These are phyloP conservation scores for Ogataea ramenticola DNA, from an alignment of 805 yeast genomes.

Conservation along the genomic window DNA sequence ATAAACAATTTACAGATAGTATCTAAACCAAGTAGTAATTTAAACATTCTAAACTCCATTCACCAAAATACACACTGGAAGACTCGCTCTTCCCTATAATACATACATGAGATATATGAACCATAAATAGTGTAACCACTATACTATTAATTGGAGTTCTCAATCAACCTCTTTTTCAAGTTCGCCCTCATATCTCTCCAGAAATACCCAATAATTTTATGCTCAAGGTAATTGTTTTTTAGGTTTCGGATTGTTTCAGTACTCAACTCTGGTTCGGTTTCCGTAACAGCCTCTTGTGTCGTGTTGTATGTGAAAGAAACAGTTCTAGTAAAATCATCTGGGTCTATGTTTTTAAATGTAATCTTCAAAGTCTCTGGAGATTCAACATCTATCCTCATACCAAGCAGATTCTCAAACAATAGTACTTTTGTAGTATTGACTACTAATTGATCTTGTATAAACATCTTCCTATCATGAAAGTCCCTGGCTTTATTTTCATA, in stretches of 20 bases:
- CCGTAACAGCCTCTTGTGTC: conserved; percentile 25
- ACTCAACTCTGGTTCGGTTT: conserved; percentile 28
- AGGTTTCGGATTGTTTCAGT: conserved; percentile 11
- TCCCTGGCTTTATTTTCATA: conserved; percentile 16
- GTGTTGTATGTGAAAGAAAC: conserved; percentile 38
- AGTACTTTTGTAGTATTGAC: conserved; percentile 34
- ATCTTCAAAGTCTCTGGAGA: conserved; percentile 30
- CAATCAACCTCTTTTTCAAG: conserved; percentile 9
- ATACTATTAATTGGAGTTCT: background rate
- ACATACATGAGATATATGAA: too few species aligned
- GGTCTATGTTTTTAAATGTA: conserved; percentile 39
- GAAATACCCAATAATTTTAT: conserved; percentile 25
- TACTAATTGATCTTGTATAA: conserved; percentile 29
- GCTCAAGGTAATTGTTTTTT: conserved; percentile 15
- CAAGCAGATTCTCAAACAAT: conserved; percentile 40
- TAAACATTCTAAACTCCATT: too few species aligned
- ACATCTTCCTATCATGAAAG: conserved; percentile 20
- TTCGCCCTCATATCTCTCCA: conserved; percentile 27
- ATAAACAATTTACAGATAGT: too few species aligned
- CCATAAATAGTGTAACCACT: too few species aligned
- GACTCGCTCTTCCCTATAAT: too few species aligned
- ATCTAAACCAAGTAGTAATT: too few species aligned
- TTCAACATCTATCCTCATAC: conserved; percentile 37
- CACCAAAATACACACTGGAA: too few species aligned
- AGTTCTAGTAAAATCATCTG: conserved; percentile 34